Evolutionary conservation across 208 protist genomes (phyloP).

Genomic region (Trypanosoma caninum): DNA sequence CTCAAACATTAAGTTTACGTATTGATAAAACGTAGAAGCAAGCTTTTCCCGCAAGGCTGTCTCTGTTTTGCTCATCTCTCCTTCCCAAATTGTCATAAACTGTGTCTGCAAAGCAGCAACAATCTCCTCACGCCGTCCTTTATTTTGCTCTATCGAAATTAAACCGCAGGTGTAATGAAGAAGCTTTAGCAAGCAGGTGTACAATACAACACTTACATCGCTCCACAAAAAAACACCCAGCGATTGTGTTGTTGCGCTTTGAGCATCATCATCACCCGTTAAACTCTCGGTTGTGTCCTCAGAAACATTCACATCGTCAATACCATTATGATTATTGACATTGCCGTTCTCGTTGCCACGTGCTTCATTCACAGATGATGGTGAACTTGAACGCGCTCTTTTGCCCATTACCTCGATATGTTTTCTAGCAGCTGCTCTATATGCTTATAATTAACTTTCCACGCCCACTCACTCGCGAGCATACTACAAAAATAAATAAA

Average conservation of each 20-base stretch:
- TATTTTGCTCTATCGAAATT: constrained; percentile 18
- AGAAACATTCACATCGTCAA: too few species aligned
- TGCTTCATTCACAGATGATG: neutral
- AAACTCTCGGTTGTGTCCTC: constrained; percentile 3
- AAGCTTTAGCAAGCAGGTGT: constrained; percentile 13
- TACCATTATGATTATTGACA: neutral
- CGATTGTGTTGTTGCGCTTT: neutral
- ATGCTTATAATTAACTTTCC: neutral
- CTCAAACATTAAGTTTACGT: constrained; percentile 7
- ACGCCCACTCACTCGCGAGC: neutral
- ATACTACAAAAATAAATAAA: constrained; percentile 7
- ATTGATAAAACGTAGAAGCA: constrained; percentile 4
- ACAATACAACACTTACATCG: constrained; percentile 62
- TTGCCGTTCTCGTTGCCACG: neutral
- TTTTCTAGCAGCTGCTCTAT: too few species aligned
- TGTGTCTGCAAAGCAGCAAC: constrained; percentile 18
- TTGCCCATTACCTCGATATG: constrained; percentile 7
- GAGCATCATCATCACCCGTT: neutral
- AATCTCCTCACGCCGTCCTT: constrained; percentile 8
- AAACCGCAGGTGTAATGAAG: constrained; percentile 26
- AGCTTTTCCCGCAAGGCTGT: constrained; percentile 1
- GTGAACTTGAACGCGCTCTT: constrained; percentile 11
- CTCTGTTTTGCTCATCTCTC: neutral
- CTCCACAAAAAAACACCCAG: constrained; percentile 72
- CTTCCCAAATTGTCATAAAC: constrained; percentile 13